Base-by-base conservation (phyloP, 2,329 filamentous ascomycete species). In the Microsporum audouinii region DNA sequence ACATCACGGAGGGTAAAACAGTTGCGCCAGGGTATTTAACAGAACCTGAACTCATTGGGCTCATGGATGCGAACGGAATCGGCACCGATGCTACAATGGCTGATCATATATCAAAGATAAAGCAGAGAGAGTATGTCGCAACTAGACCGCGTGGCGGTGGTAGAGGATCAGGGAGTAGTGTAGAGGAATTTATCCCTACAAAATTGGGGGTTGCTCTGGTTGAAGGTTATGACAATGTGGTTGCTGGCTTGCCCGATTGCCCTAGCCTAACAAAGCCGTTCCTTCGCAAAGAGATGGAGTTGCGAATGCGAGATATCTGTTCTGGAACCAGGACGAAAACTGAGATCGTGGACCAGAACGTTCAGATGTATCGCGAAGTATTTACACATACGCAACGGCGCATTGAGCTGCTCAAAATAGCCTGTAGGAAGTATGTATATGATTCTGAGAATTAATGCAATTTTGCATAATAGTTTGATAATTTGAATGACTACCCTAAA, bases 71-170 rank as follows among this genome's bases (percentile, higher is more conserved):
- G 51, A 99, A 99, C 71, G 94, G 94, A 1, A 99, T 99, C 65
- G 94, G 94, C 10, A 99, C 94, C 7, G 94, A 99, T 76, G 94
- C 94, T 5, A 99, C 94, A 0, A 99, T 99, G 94, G 94, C 94
- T 0, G 94, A 99, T 69, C 94, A 99, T 71, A 99, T 99, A 69
- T 85, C 89, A 62, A 99, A 92, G 74, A 95, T 99, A 68, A 91
- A 97, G 73, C 84, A 91, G 62, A 81, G 94, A 63, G 82, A 91
- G 67, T 99, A 99, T 69, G 92, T 91, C 57, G 83, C 85, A 61
- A 86, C 88, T 70, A 70, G 84, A 75, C 70, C 80, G 69, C 80
- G 77, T 57, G 77, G 57, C 6, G 57, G 34, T 31, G 67, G 66
- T 34, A 67, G 70, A 60, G 72, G 72, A 60, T 76, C 77, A 41